Evolutionary conservation across 441 rosid species (phyloP).

Genomic region (Melastoma candidum): DNA sequence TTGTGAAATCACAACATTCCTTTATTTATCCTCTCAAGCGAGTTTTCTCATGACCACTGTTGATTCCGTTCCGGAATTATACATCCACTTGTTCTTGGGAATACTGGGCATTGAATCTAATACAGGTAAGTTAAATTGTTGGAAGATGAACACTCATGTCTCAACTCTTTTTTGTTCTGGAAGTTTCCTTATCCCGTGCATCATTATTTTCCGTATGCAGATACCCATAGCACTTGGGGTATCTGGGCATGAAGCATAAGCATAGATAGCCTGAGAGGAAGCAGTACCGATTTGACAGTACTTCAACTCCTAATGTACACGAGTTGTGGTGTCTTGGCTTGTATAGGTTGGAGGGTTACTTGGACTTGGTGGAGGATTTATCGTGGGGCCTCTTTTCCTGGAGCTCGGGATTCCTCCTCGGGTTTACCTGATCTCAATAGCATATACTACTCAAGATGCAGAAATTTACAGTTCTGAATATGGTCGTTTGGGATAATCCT

Average conservation of each 20-base stretch:
- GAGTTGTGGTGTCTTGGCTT: conserved; percentile 1
- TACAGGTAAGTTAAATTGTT: not conserved
- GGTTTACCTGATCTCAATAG: not conserved
- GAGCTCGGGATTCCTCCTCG: conserved; percentile 1
- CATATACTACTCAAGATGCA: too few species aligned
- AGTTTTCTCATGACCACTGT: conserved; percentile 9
- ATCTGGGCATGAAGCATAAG: not conserved
- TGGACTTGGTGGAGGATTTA: conserved; percentile 7
- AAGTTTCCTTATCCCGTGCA: too few species aligned
- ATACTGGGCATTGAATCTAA: not conserved
- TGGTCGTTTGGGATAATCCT: too few species aligned
- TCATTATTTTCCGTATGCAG: too few species aligned
- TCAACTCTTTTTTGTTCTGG: too few species aligned
- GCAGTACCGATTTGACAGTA: conserved; percentile 1
- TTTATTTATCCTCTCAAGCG: not conserved
- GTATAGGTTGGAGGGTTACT: conserved; percentile 4
- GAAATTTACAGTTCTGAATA: too few species aligned
- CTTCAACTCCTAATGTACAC: not conserved
- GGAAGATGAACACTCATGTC: too few species aligned
- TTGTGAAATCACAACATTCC: too few species aligned
- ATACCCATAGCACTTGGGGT: not conserved
- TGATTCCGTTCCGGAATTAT: not conserved
- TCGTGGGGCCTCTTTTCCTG: not conserved
- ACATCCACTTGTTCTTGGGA: not conserved
- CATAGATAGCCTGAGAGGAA: not conserved